Base-by-base conservation (phyloP, 2,329 filamentous ascomycete species). In the Lanzia echinophila region DNA sequence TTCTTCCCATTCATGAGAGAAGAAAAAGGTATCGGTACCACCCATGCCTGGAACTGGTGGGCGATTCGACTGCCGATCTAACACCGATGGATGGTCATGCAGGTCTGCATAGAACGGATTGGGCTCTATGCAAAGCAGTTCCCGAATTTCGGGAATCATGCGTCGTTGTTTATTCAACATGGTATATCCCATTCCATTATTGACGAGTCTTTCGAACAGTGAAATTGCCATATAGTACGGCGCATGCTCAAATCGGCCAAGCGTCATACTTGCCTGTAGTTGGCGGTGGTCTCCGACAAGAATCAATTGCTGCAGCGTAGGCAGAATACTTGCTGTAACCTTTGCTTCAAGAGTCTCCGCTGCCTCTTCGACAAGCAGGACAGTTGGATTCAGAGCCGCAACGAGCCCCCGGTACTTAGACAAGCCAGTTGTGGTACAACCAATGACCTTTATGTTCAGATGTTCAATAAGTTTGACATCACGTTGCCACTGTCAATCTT, bases 251-350 rank as follows among this genome's bases (percentile, higher is more conserved):
- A 85, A 73, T 1, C 76, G 73, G 13, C 70, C 69, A 1, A 84
- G 70, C 17, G 79, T 75, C 53, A 79, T 84, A 50, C 79, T 78
- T 1, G 79, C 84, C 47, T 81, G 78, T 10, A 88, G 72, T 65
- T 88, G 85, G 63, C 83, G 73, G 59, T 88, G 85, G 65, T 88
- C 85, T 5, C 85, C 85, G 1, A 88, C 81, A 1, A 87, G 72
- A 50, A 87, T 80, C 32, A 87, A 70, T 56, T 87, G 83, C 60
- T 87, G 72, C 2, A 87, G 63, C 3, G 78, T 79, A 20, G 83
- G 76, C 33, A 87, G 67, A 65, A 83, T 84, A 12, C 79, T 78
- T 6, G 75, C 79, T 8, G 78, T 72, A 43, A 86, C 73, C 1
- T 79, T 81, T 4, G 72, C 75, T 61, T 79, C 77, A 3, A 77